These are phyloP conservation scores for Zygosaccharomyces kombuchaensis DNA, from an alignment of 805 yeast species.

Conservation along the genomic window DNA sequence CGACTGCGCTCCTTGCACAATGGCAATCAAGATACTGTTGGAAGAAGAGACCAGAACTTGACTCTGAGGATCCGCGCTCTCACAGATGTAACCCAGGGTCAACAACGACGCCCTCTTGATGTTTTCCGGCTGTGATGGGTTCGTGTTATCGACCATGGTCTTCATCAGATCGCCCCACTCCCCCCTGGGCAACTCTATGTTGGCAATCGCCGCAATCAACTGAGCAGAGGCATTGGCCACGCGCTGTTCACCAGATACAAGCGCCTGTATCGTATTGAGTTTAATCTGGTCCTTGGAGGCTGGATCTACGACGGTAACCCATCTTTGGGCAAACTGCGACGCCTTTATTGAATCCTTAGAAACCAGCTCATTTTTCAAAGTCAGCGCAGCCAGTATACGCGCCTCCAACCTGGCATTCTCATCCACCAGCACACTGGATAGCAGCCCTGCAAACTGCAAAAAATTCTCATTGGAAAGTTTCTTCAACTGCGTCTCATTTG, in stretches of 20 bases:
- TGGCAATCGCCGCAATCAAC: slow-evolving; percentile 95
- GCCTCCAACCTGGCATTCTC: slow-evolving; percentile 67
- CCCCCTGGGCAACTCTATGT: slow-evolving; percentile 79
- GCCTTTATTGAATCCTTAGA: slow-evolving; percentile 69
- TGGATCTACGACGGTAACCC: slow-evolving; percentile 56
- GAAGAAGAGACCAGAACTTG: slow-evolving; percentile 77
- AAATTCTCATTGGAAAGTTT: slow-evolving; percentile 71
- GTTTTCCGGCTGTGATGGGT: slow-evolving; percentile 66
- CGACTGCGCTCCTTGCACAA: slow-evolving; percentile 92
- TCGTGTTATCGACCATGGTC: slow-evolving; percentile 80
- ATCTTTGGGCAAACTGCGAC: slow-evolving; percentile 59
- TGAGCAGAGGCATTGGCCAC: slow-evolving; percentile 91
- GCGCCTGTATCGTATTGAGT: slow-evolving; percentile 55
- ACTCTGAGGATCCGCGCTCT: slow-evolving; percentile 74
- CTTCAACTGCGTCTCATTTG: slow-evolving; percentile 74
- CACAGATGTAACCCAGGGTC: slow-evolving; percentile 94
- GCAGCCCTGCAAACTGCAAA: slow-evolving; percentile 63
- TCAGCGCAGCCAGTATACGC: slow-evolving; percentile 85
- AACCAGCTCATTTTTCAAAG: slow-evolving; percentile 79
- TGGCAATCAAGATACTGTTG: slow-evolving; percentile 89
- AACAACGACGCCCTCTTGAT: slow-evolving; percentile 83
- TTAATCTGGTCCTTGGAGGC: slow-evolving; percentile 61
- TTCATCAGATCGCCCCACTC: slow-evolving; percentile 89
- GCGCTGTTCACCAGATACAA: slow-evolving; percentile 60
- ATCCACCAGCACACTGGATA: slow-evolving; percentile 68